phyloP scores from a whole-genome alignment of 345 rosid genomes.

The Citrus unshiu region DNA sequence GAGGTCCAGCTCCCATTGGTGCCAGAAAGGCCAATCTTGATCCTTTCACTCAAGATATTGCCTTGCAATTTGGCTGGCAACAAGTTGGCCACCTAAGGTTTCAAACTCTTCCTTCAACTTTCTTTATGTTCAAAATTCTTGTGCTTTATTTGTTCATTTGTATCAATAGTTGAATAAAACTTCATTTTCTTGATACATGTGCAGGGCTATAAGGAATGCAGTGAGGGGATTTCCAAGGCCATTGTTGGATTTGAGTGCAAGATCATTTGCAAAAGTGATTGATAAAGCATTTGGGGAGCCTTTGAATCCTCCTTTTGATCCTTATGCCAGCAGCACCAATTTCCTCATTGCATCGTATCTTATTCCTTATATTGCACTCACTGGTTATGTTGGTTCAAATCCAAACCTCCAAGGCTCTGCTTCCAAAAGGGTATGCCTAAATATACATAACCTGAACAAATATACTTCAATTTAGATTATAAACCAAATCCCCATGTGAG shows the following conservation, averaged over 20 bases:
- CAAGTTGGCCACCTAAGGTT: conserved; percentile 90
- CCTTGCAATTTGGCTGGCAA: conserved; percentile 81
- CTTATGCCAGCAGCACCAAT: conserved; percentile 51
- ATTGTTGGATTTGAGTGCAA: conserved; percentile 54
- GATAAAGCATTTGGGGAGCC: conserved; percentile 48
- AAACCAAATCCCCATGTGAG: too few species aligned
- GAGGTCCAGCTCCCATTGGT: conserved; percentile 80
- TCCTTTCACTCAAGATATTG: conserved; percentile 45
- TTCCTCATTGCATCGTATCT: conserved; percentile 72
- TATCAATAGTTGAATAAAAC: not conserved
- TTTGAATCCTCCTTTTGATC: conserved; percentile 64
- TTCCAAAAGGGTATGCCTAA: conserved; percentile 47
- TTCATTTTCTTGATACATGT: not conserved
- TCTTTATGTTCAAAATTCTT: not conserved
- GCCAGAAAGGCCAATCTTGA: conserved; percentile 61
- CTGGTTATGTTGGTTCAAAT: conserved; percentile 76
- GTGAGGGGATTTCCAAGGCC: conserved; percentile 87
- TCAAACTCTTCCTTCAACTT: not conserved
- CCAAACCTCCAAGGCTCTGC: conserved; percentile 40
- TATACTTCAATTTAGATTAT: not conserved
- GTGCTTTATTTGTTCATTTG: not conserved
- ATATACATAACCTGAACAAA: not conserved
- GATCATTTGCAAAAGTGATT: conserved; percentile 49
- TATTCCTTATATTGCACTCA: conserved; percentile 78
- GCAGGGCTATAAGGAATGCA: conserved; percentile 59